Percentiles rank a stretch among this genome's conserved stretches.
Evolutionary conservation across 208 protist species (phyloP).

Genomic region (Leishmania tarentolae): DNA sequence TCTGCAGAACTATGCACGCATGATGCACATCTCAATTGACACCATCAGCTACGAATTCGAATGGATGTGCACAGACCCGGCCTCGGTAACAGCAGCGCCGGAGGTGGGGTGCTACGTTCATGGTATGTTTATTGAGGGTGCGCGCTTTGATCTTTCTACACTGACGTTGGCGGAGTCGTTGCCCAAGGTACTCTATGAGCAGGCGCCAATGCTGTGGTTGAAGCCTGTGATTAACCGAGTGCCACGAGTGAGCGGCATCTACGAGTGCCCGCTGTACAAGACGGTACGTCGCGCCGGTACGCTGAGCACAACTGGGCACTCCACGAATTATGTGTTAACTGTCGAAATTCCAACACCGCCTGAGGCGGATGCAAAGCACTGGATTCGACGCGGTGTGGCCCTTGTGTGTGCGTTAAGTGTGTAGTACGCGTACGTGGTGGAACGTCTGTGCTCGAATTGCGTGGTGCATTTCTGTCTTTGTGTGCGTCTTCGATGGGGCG

Average conservation of each 20-base stretch:
- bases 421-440: conserved; percentile 16
- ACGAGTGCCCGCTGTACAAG: conserved; percentile 95
- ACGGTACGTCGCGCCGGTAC: conserved; percentile 95
- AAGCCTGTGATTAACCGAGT: conserved; percentile 79
- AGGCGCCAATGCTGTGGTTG: conserved; percentile 94
- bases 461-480: background rate
- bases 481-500: background rate
- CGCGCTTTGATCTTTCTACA: conserved; percentile 69
- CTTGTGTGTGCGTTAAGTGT: conserved; percentile 82
- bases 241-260: conserved; percentile 55
- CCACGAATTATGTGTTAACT: conserved; percentile 97
- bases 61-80: conserved; percentile 55
- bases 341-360: conserved; percentile 95
- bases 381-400: conserved; percentile 95
- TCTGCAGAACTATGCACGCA: conserved; percentile 95
- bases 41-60: conserved; percentile 94
- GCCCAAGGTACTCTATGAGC: conserved; percentile 94
- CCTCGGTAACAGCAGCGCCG: conserved; percentile 48
- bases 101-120: conserved; percentile 93
- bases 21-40: conserved; percentile 94
- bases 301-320: conserved; percentile 97
- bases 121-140: conserved; percentile 96
- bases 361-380: conserved; percentile 87
- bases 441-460: background rate
- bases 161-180: conserved; percentile 85